Base-by-base conservation (phyloP, 192 early-diverging fungal genomes). In the Coemansia umbellata region DNA sequence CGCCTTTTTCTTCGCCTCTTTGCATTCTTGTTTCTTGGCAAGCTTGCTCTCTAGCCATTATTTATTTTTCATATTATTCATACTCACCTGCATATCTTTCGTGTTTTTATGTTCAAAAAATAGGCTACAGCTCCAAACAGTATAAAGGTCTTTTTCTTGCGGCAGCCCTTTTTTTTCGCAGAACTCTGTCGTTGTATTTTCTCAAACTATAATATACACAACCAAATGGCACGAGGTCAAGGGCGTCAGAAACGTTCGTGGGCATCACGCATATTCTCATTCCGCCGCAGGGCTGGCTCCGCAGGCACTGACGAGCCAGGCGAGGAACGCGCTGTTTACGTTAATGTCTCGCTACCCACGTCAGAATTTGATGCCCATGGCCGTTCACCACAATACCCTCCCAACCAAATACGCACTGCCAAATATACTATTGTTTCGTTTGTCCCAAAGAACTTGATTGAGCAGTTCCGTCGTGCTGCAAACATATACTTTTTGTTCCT, bases 401-500 rank as follows among this genome's bases (percentile, higher is more conserved):
- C 74, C 58, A 97, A 97, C 78, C 83, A 87, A 58, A 82, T 97
- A 22, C 73, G 81, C 31, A 97, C 95, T 0, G 81, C 86, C 17
- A 99, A 97, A 69, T 99, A 99, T 79, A 91, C 91, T 5, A 62
- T 88, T 4, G 41, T 91, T 9, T 87, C 88, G 0, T 99, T 97
- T 72, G 66, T 99, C 13, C 95, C 95, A 15, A 95, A 93, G 65
- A 97, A 97, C 55, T 63, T 99, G 50, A 89, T 91, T 66, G 94
- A 97, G 82, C 95, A 99, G 79, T 99, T 99, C 69, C 87, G 91
- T 7, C 83, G 85, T 31, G 81, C 95, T 6, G 97, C 96, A 39
- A 99, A 99, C 67, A 81, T 97, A 24, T 99, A 95, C 68, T 99
- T 99, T 65, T 66, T 95, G 41, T 87, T 88, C 48, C 60, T 97